Percentiles rank a stretch among this genome's conserved stretches.
These are phyloP conservation scores for Golubevia sp. DNA, from an alignment of 1,284 basidiomycete species.

Conservation along the genomic window DNA sequence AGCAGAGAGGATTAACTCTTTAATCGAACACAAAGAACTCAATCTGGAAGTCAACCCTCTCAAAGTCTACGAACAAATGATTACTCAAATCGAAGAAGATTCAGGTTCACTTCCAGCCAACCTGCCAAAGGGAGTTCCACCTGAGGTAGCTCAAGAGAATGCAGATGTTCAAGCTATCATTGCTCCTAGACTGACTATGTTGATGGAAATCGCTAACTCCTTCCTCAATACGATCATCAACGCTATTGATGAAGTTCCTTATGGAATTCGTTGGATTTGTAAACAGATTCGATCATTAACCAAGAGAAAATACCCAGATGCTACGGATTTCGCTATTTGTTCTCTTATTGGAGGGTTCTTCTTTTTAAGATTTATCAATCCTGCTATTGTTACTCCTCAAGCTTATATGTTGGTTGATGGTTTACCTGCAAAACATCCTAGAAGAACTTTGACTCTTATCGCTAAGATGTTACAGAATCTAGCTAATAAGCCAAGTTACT, in stretches of 20 bases:
- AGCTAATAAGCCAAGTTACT: slow-evolving; percentile 53
- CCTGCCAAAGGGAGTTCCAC: slow-evolving; percentile 45
- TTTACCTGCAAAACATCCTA: slow-evolving; percentile 41
- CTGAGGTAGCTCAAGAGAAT: slow-evolving; percentile 49
- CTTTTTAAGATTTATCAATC: slow-evolving; percentile 60
- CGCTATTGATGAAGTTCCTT: slow-evolving; percentile 51
- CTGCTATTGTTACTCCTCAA: slow-evolving; percentile 58
- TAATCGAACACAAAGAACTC: slow-evolving; percentile 47
- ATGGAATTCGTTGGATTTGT: slow-evolving; percentile 61
- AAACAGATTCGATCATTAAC: slow-evolving; percentile 57
- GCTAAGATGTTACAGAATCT: slow-evolving; percentile 60
- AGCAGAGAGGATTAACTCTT: slow-evolving; percentile 47
- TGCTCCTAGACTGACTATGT: slow-evolving; percentile 45
- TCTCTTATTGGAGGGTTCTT: slow-evolving; percentile 59
- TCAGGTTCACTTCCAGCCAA: slow-evolving; percentile 37
- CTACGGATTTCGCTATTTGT: slow-evolving; percentile 49
- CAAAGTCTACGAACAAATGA: slow-evolving; percentile 32
- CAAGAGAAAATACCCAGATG: slow-evolving; percentile 51
- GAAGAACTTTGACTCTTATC: slow-evolving; percentile 53
- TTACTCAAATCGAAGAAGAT: slow-evolving; percentile 52
- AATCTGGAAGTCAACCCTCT: slow-evolving; percentile 55
- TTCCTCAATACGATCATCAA: slow-evolving; percentile 52
- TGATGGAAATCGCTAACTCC: slow-evolving; percentile 51
- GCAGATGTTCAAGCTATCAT: slow-evolving; percentile 55
- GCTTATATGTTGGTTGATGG: slow-evolving; percentile 56